phyloP scores from a whole-genome alignment of 2,329 filamentous ascomycete species.

The Thelonectria blattea region DNA sequence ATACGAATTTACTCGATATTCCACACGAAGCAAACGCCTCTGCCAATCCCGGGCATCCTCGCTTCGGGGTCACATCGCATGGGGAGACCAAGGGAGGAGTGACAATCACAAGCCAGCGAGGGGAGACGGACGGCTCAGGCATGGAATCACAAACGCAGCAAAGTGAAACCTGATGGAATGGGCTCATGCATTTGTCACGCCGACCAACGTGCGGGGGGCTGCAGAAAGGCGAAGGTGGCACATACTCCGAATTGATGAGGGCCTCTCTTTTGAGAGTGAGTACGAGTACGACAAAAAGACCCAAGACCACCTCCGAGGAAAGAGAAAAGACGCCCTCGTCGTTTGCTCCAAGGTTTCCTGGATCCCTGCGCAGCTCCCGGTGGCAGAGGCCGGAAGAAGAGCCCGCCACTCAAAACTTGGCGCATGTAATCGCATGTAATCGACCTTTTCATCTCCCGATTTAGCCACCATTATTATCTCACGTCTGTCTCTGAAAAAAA shows the following conservation, averaged over 20 bases:
- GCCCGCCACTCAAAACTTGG: background rate
- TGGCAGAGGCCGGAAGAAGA: background rate
- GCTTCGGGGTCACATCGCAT: background rate
- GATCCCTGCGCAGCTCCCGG: background rate
- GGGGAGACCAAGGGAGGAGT: background rate
- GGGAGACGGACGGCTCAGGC: background rate
- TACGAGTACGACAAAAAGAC: background rate
- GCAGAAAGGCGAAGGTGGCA: background rate
- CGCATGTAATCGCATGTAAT: constrained; percentile 1
- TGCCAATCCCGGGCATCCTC: background rate
- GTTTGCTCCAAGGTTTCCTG: background rate
- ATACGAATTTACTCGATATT: background rate
- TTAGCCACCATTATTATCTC: background rate
- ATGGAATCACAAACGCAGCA: background rate
- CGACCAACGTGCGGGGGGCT: background rate
- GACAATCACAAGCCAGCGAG: background rate
- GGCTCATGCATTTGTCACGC: background rate
- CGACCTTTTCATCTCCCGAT: background rate
- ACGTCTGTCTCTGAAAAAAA: background rate
- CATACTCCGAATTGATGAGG: background rate
- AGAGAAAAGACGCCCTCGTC: background rate
- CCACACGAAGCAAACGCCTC: background rate
- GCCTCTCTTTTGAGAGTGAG: background rate
- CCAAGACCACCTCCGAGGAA: too few species aligned
- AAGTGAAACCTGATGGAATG: background rate